Evolutionary conservation across 2,329 filamentous ascomycete genomes (phyloP).

Genomic region (Microascus cirrosus): DNA sequence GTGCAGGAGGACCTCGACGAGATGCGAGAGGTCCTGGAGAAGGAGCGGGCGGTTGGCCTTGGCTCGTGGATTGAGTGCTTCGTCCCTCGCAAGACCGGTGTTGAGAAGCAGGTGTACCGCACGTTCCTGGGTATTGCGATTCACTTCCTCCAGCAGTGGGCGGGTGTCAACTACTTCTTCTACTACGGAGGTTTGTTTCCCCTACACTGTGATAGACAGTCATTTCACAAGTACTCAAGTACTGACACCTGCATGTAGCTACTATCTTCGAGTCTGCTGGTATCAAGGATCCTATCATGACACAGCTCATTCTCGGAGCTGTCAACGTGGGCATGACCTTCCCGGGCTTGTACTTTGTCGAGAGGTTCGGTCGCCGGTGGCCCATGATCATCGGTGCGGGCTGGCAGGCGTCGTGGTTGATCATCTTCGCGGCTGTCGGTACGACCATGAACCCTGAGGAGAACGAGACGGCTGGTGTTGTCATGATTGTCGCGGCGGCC

Average conservation of each 20-base stretch:
- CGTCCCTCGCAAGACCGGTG: conserved; percentile 31
- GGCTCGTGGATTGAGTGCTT: conserved; percentile 51
- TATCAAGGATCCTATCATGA: conserved; percentile 53
- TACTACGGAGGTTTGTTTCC: conserved; percentile 37
- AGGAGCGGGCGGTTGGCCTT: conserved; percentile 29
- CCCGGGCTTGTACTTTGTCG: conserved; percentile 56
- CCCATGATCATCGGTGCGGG: conserved; percentile 54
- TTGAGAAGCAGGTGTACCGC: conserved; percentile 51
- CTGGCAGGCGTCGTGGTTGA: conserved; percentile 56
- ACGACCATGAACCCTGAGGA: conserved; percentile 27
- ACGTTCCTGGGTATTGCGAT: conserved; percentile 46
- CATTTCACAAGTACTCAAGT: too few relatives aligned
- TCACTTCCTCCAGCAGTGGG: conserved; percentile 37
- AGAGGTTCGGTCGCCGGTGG: conserved; percentile 56
- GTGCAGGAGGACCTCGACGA: conserved; percentile 42
- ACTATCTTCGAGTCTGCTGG: conserved; percentile 58
- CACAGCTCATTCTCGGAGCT: conserved; percentile 55
- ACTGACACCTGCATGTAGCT: conserved; percentile 16
- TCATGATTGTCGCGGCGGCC: conserved; percentile 63
- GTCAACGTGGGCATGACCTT: conserved; percentile 61
- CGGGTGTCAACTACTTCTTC: conserved; percentile 49
- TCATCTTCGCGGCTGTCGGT: conserved; percentile 52
- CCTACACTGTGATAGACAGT: background rate
- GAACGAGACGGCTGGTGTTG: conserved; percentile 41
- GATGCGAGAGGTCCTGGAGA: conserved; percentile 34